Base-by-base conservation (phyloP, 352 stramenopile genomes). In the Phytophthora crassamura region DNA sequence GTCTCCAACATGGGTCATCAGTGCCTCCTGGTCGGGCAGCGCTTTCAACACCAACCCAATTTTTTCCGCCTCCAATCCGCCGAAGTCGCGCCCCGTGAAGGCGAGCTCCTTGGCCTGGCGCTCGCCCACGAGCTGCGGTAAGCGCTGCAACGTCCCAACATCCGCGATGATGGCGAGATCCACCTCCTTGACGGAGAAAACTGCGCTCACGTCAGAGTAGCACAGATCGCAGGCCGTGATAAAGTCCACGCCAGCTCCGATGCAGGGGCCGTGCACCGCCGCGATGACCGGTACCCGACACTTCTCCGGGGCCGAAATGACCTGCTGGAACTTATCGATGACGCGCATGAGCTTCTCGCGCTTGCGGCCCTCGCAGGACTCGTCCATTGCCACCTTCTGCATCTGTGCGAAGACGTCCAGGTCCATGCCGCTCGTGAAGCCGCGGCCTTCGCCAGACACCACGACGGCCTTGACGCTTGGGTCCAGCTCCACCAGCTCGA, bases 341-440 rank as follows among this genome's bases (percentile, higher is more conserved):
- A 94, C 67, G 14, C 72, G 70, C 68, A 89, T 90, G 41, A 97
- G 74, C 34, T 57, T 58, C 62, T 97, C 91, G 16, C 91, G 87
- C 67, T 91, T 93, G 41, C 89, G 80, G 16, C 78, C 86, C 18
- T 94, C 84, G 58, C 91, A 97, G 0, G 74, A 63, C 52, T 93
- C 83, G 7, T 66, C 47, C 20, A 63, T 64, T 34, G 82, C 74
- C 38, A 93, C 58, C 52, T 89, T 74, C 58, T 93, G 84, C 71
- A 97, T 82, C 53, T 78, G 74, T 4, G 80, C 74, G 49, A 97
- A 97, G 20, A 97, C 86, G 46, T 89, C 77, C 18, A 97, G 74
- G 59, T 97, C 90, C 89, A 97, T 97, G 53, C 90, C 90, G 57
- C 88, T 94, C 41, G 85, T 91, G 72, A 97, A 97, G 1, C 72